These are phyloP conservation scores for Amylocystis lapponica DNA, from an alignment of 768 basidiomycete genomes.

Conservation along the genomic window DNA sequence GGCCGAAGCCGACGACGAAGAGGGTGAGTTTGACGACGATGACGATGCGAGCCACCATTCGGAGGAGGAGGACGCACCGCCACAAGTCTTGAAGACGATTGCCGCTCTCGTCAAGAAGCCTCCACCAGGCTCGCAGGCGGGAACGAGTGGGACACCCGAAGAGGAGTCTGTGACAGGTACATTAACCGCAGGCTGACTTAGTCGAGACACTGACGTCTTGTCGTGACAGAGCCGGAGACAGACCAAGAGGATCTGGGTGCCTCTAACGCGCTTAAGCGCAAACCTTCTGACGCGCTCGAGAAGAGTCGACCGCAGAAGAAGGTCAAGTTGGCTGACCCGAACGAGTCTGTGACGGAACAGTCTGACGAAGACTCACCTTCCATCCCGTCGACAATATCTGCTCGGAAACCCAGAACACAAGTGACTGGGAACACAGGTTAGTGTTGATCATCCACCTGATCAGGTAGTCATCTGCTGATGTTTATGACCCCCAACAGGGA, in stretches of 20 bases:
- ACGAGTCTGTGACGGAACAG: no score
- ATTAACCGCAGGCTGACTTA: background rate
- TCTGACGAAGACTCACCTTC: no score
- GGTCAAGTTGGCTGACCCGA: no score
- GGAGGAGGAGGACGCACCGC: constrained; percentile 7
- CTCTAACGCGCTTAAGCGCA: no score
- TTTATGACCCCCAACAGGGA: background rate
- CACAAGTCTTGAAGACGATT: constrained; percentile 1
- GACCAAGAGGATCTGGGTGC: background rate
- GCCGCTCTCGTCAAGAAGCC: background rate
- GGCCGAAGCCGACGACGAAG: constrained; percentile 13
- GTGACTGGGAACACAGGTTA: no score
- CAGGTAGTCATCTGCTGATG: background rate
- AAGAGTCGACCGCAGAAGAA: no score
- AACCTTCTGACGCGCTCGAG: no score
- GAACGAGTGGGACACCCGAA: background rate
- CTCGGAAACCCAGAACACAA: no score
- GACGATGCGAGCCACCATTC: constrained; percentile 1
- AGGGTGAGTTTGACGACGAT: constrained; percentile 14
- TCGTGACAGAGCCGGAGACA: constrained; percentile 8
- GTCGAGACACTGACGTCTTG: background rate
- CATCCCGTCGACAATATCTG: no score
- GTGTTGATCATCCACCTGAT: no score
- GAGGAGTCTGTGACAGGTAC: constrained; percentile 7
- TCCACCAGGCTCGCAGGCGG: no score